Evolutionary conservation across 441 rosid species (phyloP), one percentile per base, ranked within the genome.

Genomic region (Brassica hybrid): DNA sequence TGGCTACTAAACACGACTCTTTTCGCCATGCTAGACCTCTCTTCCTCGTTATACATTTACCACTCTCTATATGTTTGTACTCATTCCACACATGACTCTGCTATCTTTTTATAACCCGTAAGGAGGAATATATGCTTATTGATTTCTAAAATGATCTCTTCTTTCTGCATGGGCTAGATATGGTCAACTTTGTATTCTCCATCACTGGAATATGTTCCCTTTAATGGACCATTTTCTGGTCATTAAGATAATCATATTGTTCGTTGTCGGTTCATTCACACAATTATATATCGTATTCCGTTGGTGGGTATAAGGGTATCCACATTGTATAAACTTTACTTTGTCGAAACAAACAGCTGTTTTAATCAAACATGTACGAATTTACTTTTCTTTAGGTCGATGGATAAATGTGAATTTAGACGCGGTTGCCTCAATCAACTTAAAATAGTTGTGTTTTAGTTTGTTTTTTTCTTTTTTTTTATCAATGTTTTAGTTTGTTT

Each of bases 1-100:
- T 79, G 82, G 78, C 78, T 79, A 79, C 71, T 74, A 79, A 73
- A 79, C 75, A 74, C 34, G 56, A 74, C 67, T 79, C 54, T 68
- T 64, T 63, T 43, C 67, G 34, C 75, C 75, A 79, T 57, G 82
- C 45, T 74, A 74, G 61, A 69, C 79, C 68, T 68, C 75, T 79
- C 67, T 69, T 68, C 62, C 45, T 38, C 45, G 13, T 36, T 61
- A 45, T 19, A 12, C 54, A 63, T 23, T 23, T 23, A 27, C 0
- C 65, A 71, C 72, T 77, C 60, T 56, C 32, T 71, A 8, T 56
- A 45, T 43, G 52, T 56, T 43, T 75, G 59, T 36, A 18, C n/a
- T 67, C 60, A 19, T 30, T 57, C 3, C 43, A 50, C 71, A 52
- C 50, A 62, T 78, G 64, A 50, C 30, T 58, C 45, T 59, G 60